These are phyloP conservation scores for Eucalyptus sp. DNA, from an alignment of 345 rosid species.

Conservation along the genomic window DNA sequence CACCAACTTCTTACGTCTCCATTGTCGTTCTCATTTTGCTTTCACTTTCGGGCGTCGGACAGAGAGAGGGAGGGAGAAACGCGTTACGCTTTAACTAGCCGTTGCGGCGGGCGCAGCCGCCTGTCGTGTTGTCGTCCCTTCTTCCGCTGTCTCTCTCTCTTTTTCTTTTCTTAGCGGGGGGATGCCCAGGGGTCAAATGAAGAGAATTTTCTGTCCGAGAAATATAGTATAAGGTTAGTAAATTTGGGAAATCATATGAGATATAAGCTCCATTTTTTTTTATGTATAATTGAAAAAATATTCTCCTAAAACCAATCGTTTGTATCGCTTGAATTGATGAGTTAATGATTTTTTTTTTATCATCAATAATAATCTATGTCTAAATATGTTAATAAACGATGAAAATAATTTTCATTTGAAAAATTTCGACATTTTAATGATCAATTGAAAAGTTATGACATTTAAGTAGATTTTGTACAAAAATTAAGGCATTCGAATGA, in stretches of 20 bases:
- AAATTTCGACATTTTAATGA: rapidly evolving
- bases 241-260: not conserved
- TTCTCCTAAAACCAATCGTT: rapidly evolving
- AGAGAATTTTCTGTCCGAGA: not conserved
- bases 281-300: too few species aligned
- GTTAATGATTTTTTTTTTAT: too few species aligned
- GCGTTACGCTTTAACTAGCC: not conserved
- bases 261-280: not conserved
- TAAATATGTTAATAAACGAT: too few species aligned
- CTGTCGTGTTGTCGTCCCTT: not conserved
- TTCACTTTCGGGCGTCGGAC: not conserved
- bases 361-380: too few species aligned
- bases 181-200: not conserved
- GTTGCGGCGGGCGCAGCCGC: not conserved
- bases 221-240: not conserved
- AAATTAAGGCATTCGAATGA: not conserved
- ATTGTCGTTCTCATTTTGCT: not conserved
- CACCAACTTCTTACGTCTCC: not conserved
- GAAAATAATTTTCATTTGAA: not conserved
- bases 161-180: not conserved
- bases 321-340: too few species aligned
- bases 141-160: not conserved
- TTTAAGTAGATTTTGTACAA: not conserved
- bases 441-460: not conserved
- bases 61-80: not conserved